phyloP scores from a whole-genome alignment of 495 filamentous ascomycete genomes.

The Extremus antarcticus region DNA sequence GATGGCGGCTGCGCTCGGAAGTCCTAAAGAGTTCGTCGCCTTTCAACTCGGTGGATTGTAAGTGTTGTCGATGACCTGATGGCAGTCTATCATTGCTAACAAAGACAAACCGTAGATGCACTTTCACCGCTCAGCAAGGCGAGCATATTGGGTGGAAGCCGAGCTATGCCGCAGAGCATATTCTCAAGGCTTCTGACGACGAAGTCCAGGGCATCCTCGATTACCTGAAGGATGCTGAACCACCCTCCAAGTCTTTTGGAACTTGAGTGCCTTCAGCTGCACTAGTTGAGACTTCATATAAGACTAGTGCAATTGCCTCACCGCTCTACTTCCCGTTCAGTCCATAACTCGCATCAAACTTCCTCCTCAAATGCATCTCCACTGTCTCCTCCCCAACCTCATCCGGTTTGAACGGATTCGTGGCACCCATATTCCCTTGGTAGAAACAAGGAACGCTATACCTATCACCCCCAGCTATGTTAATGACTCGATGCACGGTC shows the following conservation, averaged over 20 bases:
- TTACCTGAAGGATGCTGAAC: background rate
- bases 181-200: constrained; percentile 31
- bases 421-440: constrained; percentile 25
- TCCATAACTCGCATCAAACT: constrained; percentile 10
- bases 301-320: no score
- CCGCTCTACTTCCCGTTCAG: no score
- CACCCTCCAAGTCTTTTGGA: no score
- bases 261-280: no score
- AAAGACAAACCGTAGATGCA: constrained; percentile 22
- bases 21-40: background rate
- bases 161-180: constrained; percentile 30
- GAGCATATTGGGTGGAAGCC: constrained; percentile 35
- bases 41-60: background rate
- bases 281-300: no score
- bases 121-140: constrained; percentile 31
- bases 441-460: background rate
- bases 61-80: background rate
- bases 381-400: constrained; percentile 23
- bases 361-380: constrained; percentile 13
- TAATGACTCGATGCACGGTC: constrained; percentile 26
- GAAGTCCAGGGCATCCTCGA: constrained; percentile 33
- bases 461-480: background rate
- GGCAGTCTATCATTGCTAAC: background rate
- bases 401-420: constrained; percentile 24
- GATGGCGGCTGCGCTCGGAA: constrained; percentile 31